A percentile compares a stretch with the other conserved stretches of the same genome.
phyloP scores from a whole-genome alignment of 1,284 basidiomycete species.

The Pisolithus thermaeus region DNA sequence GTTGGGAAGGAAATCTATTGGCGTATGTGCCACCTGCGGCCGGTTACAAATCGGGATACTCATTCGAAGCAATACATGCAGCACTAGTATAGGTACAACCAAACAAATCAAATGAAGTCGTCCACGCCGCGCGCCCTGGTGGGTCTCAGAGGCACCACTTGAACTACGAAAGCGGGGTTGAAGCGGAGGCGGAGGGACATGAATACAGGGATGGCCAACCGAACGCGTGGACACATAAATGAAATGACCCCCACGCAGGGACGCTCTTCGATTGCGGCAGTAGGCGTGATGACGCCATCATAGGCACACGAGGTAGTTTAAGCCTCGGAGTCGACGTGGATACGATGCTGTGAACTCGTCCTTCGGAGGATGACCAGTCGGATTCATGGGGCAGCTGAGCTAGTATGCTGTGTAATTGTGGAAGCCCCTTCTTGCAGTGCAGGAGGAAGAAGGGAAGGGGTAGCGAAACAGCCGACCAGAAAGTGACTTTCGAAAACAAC shows the following conservation, averaged over 20 bases:
- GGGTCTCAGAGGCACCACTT: slow-evolving; percentile 3
- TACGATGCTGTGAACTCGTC: not conserved
- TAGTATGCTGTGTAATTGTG: not conserved
- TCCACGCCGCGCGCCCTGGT: slow-evolving; percentile 13
- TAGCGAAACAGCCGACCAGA: not conserved
- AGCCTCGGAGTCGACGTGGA: slow-evolving; percentile 15
- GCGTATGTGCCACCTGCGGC: slow-evolving; percentile 6
- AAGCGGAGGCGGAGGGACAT: slow-evolving; percentile 20
- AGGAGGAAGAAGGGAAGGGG: not conserved
- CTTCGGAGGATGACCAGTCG: slow-evolving; percentile 3
- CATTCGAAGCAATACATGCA: not conserved
- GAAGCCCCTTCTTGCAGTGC: not conserved
- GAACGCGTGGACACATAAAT: not conserved
- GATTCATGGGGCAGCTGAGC: slow-evolving; percentile 4
- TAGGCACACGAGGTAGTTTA: slow-evolving; percentile 22
- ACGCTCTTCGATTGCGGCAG: not conserved
- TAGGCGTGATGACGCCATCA: slow-evolving; percentile 19
- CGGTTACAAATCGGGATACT: too few species aligned
- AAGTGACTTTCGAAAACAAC: not conserved
- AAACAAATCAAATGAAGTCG: not conserved
- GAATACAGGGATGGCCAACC: not conserved
- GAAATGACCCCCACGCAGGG: not conserved
- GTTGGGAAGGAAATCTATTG: slow-evolving; percentile 1
- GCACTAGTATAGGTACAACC: not conserved
- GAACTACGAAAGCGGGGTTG: slow-evolving; percentile 19